A percentile compares a stretch with the other conserved stretches of the same genome.
These are phyloP conservation scores for Fusarium sp. DNA, from an alignment of 2,329 filamentous ascomycete species.

Conservation along the genomic window DNA sequence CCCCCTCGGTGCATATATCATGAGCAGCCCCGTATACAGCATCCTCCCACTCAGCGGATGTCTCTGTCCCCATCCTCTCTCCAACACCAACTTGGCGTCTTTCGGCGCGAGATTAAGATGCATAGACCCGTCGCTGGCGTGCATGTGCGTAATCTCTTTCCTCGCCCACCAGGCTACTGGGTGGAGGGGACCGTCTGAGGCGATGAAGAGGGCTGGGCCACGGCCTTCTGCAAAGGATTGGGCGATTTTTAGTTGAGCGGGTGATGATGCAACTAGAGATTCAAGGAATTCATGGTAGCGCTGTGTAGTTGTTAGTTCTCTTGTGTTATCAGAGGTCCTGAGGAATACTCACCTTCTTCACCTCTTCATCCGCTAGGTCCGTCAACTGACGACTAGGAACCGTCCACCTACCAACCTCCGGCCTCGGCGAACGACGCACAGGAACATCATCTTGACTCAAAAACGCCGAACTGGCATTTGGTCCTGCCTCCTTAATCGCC, in stretches of 20 bases:
- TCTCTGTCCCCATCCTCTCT: constrained; percentile 29
- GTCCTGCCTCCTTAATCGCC: constrained; percentile 2
- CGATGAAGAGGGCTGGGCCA: constrained; percentile 27
- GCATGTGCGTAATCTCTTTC: constrained; percentile 29
- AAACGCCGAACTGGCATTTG: constrained; percentile 21
- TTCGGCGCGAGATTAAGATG: constrained; percentile 26
- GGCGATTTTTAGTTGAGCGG: constrained; percentile 27
- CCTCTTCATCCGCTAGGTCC: constrained; percentile 6
- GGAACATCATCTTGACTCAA: constrained; percentile 23
- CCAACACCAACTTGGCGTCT: constrained; percentile 23
- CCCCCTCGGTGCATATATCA: constrained; percentile 30
- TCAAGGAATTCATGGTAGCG: constrained; percentile 25
- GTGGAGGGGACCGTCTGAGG: neutral
- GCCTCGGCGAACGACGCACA: constrained; percentile 18
- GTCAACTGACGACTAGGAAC: constrained; percentile 31
- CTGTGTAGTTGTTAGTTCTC: neutral
- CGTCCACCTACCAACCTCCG: constrained; percentile 23
- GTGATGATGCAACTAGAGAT: constrained; percentile 19
- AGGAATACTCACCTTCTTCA: neutral
- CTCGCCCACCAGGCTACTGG: constrained; percentile 8
- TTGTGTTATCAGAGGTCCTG: neutral
- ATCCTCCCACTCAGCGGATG: constrained; percentile 25
- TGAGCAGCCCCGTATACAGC: constrained; percentile 27
- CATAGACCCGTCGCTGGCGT: constrained; percentile 28
- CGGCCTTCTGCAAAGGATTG: constrained; percentile 21